These are phyloP conservation scores for Hippophae gyantsensis DNA, from an alignment of 306 rosid genomes.

Conservation along the genomic window DNA sequence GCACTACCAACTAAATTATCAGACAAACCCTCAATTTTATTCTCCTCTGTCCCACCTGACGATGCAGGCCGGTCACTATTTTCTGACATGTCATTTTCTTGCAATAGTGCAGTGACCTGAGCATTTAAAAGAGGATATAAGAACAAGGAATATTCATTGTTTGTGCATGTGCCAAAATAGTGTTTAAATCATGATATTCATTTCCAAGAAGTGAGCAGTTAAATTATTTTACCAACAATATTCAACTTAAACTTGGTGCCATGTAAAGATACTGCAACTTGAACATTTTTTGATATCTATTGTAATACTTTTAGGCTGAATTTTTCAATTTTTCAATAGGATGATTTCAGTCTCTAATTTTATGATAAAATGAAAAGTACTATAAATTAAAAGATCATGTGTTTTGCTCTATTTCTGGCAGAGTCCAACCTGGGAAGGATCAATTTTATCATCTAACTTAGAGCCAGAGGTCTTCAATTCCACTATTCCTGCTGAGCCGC, in stretches of 20 bases:
- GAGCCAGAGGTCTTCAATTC: slow-evolving; percentile 14
- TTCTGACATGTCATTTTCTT: slow-evolving; percentile 2
- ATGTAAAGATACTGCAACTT: too few species aligned
- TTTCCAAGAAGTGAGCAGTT: too few species aligned
- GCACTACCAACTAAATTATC: slow-evolving; percentile 19
- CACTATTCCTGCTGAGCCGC: slow-evolving; percentile 7
- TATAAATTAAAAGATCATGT: not conserved
- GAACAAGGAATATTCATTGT: not conserved
- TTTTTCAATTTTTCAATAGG: too few species aligned
- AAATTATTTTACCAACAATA: too few species aligned
- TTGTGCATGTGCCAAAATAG: too few species aligned
- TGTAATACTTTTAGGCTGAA: too few species aligned
- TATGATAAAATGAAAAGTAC: not conserved
- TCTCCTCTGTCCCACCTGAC: slow-evolving; percentile 16
- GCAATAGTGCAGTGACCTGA: slow-evolving; percentile 10
- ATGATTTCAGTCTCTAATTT: not conserved
- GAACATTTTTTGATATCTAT: too few species aligned
- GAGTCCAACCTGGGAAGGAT: slow-evolving; percentile 24
- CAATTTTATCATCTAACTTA: slow-evolving; percentile 10
- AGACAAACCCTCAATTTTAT: slow-evolving; percentile 19
- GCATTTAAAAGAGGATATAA: not conserved
- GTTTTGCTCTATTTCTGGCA: slow-evolving; percentile 1
- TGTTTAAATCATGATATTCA: too few species aligned
- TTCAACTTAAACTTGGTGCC: too few species aligned
- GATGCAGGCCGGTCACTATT: slow-evolving; percentile 3